Evolutionary conservation across 345 rosid genomes (phyloP).

Genomic region (Psidium guajava): DNA sequence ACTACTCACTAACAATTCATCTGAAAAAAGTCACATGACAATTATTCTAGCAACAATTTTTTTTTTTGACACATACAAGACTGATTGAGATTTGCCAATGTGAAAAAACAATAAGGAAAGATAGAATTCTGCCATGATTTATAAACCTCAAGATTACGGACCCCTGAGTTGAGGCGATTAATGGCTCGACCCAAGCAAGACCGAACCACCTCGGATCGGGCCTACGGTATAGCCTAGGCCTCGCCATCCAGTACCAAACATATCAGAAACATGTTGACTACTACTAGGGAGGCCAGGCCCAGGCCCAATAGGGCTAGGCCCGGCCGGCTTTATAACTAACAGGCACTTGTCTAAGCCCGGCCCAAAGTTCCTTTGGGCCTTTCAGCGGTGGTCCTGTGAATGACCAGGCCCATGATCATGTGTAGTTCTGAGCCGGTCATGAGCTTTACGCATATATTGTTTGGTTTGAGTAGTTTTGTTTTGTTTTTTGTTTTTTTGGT

Average conservation of each 20-base stretch:
- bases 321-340: no score
- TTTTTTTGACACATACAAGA: not conserved
- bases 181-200: no score
- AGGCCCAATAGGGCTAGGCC: not conserved
- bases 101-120: no score
- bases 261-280: not conserved
- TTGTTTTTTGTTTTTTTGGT: no score
- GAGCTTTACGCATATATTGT: not conserved
- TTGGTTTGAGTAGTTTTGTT: rapidly evolving
- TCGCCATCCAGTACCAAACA: not conserved
- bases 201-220: no score
- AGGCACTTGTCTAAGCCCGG: not conserved
- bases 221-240: no score
- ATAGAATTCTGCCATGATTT: no score
- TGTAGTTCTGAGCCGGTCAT: not conserved
- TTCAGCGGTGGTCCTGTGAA: not conserved
- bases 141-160: no score
- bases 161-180: no score
- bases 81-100: no score
- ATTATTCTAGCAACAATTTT: not conserved
- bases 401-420: not conserved
- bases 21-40: not conserved
- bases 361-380: not conserved
- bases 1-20: not conserved
- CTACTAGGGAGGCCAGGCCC: not conserved